A percentile compares a stretch with the other conserved stretches of the same genome.
Evolutionary conservation across 1,139 yeast genomes (phyloP).

Genomic region (Scheffersomyces segobiensis): DNA sequence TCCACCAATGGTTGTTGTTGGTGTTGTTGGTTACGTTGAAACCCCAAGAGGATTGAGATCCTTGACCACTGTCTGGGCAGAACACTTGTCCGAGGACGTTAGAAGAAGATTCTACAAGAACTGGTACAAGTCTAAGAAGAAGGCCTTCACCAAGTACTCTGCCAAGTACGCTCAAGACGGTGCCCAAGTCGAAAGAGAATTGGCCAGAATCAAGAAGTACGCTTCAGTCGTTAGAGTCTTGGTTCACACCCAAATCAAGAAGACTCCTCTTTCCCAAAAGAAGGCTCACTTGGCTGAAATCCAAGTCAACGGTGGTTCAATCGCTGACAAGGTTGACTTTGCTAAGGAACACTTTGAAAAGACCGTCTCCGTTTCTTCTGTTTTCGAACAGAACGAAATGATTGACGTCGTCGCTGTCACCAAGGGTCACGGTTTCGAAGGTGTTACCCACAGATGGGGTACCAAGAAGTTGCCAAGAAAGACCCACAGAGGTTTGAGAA

Average conservation of each 20-base stretch:
- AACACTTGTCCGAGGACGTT: conserved; percentile 98
- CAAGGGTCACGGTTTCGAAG: conserved; percentile 99
- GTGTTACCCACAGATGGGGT: conserved; percentile 99
- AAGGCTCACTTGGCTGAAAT: conserved; percentile 99
- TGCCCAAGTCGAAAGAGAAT: conserved; percentile 89
- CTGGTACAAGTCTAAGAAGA: conserved; percentile 99
- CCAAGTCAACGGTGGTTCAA: conserved; percentile 99
- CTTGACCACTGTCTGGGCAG: conserved; percentile 99
- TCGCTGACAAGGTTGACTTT: conserved; percentile 97
- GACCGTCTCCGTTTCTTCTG: conserved; percentile 94
- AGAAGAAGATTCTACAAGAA: conserved; percentile 99
- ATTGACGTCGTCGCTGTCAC: conserved; percentile 98
- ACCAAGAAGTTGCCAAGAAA: conserved; percentile 99
- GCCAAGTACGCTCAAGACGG: conserved; percentile 95
- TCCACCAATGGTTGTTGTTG: conserved; percentile 98
- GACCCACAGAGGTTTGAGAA: conserved; percentile 99
- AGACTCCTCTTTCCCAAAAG: conserved; percentile 99
- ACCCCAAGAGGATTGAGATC: conserved; percentile 99
- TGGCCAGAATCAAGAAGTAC: conserved; percentile 98
- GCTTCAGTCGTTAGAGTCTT: conserved; percentile 98
- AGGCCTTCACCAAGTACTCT: conserved; percentile 99
- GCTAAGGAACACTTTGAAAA: conserved; percentile 99
- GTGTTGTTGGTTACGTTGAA: conserved; percentile 99
- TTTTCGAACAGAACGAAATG: conserved; percentile 98
- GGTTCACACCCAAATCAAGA: conserved; percentile 99